Base-by-base conservation (phyloP, 768 basidiomycete species). In the Naganishia friedmannii region DNA sequence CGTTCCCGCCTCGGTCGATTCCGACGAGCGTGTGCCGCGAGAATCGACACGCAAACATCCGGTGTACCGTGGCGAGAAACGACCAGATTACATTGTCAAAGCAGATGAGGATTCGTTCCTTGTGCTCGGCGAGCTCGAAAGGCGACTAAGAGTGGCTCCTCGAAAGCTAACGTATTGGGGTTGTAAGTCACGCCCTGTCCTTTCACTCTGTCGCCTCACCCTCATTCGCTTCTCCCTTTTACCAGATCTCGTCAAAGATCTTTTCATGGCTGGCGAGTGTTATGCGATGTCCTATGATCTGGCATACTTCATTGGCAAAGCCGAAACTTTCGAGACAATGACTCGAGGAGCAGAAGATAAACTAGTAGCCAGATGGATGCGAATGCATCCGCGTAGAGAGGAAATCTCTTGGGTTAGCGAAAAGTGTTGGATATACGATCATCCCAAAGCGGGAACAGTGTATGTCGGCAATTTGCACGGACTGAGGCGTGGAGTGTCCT, bases 341-440 rank as follows among this genome's bases (percentile, higher is more conserved):
- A 87, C 86, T 2, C 86, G 85, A 66, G 94, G 94, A 13, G 89
- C 90, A 0, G 94, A 98, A 84, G 94, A 98, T 82, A 93, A 96
- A 80, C 89, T 92, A 74, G 80, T 81, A 21, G 88, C 92, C 9
- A 90, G 88, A 73, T 98, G 94, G 94, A 92, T 98, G 87, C 84
- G 86, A 23, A 77, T 88, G 66, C 94, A 96, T 82, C 93, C 94
- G 58, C 72, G 82, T 73, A 55, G 82, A 73, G 82, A 85, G 32
- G 86, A 89, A 74, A 87, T 99, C 48, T 87, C 92, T 53, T 98
- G 95, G 94, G 85, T 86, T 37, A 89, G 90, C 74, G 94, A 99
- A 77, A 87, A 89, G 31, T 98, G 95, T 81, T 95, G 92, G 91
- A 92, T 99, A 73, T 97, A 99, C 81, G 94, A 99, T 78, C 95